phyloP scores from a whole-genome alignment of 202 grass and related monocot genomes.

The Hordeum pubiflorum region DNA sequence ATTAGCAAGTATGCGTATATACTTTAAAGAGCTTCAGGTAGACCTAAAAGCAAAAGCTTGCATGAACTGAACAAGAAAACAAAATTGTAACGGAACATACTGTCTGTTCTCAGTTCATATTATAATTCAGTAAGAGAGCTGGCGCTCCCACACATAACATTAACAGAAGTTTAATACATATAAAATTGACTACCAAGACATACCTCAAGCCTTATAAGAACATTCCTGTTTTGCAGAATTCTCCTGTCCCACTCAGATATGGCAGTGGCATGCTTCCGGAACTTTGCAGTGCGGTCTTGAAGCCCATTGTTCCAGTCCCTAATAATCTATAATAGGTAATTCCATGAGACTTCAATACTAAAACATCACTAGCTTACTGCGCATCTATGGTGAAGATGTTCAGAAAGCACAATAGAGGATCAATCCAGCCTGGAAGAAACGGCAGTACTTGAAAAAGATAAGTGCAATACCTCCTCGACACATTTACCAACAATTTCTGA shows the following conservation, averaged over 20 bases:
- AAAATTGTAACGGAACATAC: not conserved
- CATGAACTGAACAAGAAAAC: not conserved
- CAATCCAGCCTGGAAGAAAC: not conserved
- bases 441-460: not conserved
- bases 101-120: not conserved
- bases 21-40: not conserved
- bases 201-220: conserved; percentile 97
- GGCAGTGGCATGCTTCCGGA: conserved; percentile 85
- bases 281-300: conserved; percentile 87
- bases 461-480: conserved; percentile 70
- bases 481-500: conserved; percentile 95
- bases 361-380: not conserved
- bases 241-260: conserved; percentile 95
- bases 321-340: conserved; percentile 60
- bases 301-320: conserved; percentile 97
- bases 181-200: not conserved
- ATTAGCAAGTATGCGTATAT: not conserved
- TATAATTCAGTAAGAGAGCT: not conserved
- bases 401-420: not conserved
- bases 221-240: conserved; percentile 98
- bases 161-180: not conserved
- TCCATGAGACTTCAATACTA: conserved; percentile 7
- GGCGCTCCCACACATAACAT: not conserved
- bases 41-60: not conserved
- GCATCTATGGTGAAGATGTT: conserved; percentile 18